Conservation (phyloP, 1,284 basidiomycete genomes). For the Ustilago xerochloae region DNA sequence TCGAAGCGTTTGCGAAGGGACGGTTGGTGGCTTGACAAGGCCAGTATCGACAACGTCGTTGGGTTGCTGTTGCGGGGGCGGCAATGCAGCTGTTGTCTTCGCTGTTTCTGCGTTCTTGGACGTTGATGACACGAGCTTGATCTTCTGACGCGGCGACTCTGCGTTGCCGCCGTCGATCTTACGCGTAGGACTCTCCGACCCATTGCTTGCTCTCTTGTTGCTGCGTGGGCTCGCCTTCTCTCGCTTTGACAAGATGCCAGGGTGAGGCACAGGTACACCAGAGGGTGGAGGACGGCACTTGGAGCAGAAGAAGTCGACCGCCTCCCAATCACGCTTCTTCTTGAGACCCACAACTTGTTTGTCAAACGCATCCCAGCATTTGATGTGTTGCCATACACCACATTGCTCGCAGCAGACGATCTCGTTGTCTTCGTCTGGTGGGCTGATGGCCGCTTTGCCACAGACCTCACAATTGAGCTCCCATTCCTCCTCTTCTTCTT, state of each 20-base stretch:
- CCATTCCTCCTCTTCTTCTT: constrained; percentile 75
- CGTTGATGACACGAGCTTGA: constrained; percentile 25
- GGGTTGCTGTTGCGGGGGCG: not conserved
- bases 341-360: constrained; percentile 28
- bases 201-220: constrained; percentile 24
- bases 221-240: constrained; percentile 30
- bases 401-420: constrained; percentile 83
- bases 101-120: constrained; percentile 9
- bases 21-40: constrained; percentile 17
- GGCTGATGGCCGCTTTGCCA: constrained; percentile 76
- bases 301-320: constrained; percentile 56
- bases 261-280: constrained; percentile 33
- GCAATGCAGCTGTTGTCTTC: not conserved
- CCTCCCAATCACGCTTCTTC: constrained; percentile 57
- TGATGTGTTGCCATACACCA: constrained; percentile 75
- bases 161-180: constrained; percentile 7
- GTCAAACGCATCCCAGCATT: constrained; percentile 67
- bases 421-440: constrained; percentile 76
- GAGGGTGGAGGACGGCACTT: constrained; percentile 47
- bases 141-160: constrained; percentile 31
- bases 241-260: constrained; percentile 24
- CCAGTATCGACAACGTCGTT: not conserved
- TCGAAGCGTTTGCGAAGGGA: constrained; percentile 29
- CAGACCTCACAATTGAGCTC: constrained; percentile 86
- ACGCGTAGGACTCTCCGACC: constrained; percentile 22